phyloP scores from a whole-genome alignment of 2,329 filamentous ascomycete species.

The Arthrobotrys conoides region DNA sequence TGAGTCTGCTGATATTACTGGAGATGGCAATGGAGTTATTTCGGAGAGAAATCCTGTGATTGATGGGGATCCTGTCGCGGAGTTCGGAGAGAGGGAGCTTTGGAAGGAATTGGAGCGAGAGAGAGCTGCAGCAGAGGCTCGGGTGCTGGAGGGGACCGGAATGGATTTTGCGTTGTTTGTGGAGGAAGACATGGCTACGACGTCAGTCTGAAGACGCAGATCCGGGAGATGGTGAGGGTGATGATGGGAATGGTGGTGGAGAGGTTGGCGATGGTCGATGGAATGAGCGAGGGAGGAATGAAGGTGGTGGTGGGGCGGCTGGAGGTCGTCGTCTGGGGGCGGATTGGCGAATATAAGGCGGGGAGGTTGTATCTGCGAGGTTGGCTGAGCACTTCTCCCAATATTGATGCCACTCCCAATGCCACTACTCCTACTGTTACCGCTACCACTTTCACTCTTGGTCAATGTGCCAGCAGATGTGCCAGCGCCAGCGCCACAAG shows the following conservation, averaged over 20 bases:
- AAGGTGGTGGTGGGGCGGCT: constrained; percentile 52
- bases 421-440: not conserved
- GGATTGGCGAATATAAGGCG: constrained; percentile 61
- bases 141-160: constrained; percentile 52
- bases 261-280: constrained; percentile 25
- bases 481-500: not conserved
- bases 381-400: constrained; percentile 17
- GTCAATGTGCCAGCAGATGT: not conserved
- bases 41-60: constrained; percentile 61
- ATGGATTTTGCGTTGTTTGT: constrained; percentile 60
- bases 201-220: constrained; percentile 62
- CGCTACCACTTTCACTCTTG: not conserved
- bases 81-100: constrained; percentile 63
- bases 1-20: constrained; percentile 76
- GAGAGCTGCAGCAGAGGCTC: constrained; percentile 60
- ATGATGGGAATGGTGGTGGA: constrained; percentile 30
- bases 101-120: constrained; percentile 63
- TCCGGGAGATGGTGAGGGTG: constrained; percentile 46
- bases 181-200: constrained; percentile 61
- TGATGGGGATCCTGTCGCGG: constrained; percentile 62
- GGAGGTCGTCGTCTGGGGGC: constrained; percentile 41
- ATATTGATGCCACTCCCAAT: not conserved
- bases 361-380: constrained; percentile 54
- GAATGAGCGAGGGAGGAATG: constrained; percentile 38
- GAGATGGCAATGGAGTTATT: constrained; percentile 83